These are phyloP conservation scores for Ceratocystis cacaofunesta DNA, from an alignment of 2,329 filamentous ascomycete species.

Conservation along the genomic window DNA sequence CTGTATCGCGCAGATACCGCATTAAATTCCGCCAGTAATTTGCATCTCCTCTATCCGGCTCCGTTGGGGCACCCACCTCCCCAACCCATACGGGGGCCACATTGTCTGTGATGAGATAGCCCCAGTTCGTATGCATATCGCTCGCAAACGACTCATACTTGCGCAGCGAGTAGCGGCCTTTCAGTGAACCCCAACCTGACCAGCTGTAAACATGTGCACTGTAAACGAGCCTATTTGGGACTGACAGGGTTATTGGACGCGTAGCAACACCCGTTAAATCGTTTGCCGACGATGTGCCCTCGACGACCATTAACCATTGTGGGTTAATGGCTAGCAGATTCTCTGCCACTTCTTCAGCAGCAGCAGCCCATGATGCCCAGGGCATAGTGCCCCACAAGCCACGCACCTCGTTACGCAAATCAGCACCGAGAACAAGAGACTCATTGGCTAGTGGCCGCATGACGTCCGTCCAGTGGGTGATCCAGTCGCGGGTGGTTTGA, in stretches of 20 bases:
- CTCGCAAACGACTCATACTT: slow-evolving; percentile 46
- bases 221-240: slow-evolving; percentile 45
- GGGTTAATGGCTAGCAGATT: slow-evolving; percentile 42
- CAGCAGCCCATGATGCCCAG: slow-evolving; percentile 48
- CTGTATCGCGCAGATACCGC: slow-evolving; percentile 39
- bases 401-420: slow-evolving; percentile 54
- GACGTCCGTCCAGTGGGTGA: slow-evolving; percentile 49
- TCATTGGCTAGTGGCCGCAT: slow-evolving; percentile 46
- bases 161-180: slow-evolving; percentile 45
- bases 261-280: slow-evolving; percentile 41
- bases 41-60: slow-evolving; percentile 39
- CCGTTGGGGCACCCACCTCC: slow-evolving; percentile 46
- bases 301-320: slow-evolving; percentile 53
- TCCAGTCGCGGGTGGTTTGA: slow-evolving; percentile 52
- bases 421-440: slow-evolving; percentile 47
- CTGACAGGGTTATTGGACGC: slow-evolving; percentile 43
- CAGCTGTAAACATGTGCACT: slow-evolving; percentile 54
- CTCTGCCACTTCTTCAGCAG: slow-evolving; percentile 49
- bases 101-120: slow-evolving; percentile 36
- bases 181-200: slow-evolving; percentile 52
- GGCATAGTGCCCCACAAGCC: slow-evolving; percentile 55
- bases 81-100: slow-evolving; percentile 50
- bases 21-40: slow-evolving; percentile 54
- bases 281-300: slow-evolving; percentile 53
- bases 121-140: slow-evolving; percentile 52